Evolutionary conservation across 176 grass and related monocot genomes (phyloP).

Genomic region (Paspalum vaginatum): DNA sequence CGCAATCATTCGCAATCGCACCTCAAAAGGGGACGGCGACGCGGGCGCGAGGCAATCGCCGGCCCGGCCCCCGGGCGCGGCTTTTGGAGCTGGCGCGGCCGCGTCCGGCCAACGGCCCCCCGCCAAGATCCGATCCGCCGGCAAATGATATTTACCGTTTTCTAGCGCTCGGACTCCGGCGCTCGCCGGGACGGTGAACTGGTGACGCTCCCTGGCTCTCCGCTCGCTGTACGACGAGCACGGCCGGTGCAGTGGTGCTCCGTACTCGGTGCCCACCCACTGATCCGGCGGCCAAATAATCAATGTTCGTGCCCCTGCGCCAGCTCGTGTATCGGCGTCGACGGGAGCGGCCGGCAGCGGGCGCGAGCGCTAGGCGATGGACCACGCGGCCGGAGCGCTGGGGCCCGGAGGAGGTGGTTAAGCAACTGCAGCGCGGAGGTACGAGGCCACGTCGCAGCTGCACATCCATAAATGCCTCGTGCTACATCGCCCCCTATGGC

Average conservation of each 20-base stretch:
- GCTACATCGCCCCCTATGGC: background rate
- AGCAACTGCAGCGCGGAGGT: background rate
- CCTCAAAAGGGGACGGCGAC: conserved; percentile 20
- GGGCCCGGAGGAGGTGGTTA: background rate
- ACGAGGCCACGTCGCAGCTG: background rate
- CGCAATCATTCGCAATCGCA: conserved; percentile 34
- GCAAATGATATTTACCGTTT: background rate
- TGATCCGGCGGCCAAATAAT: too few species aligned
- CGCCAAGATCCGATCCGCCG: conserved; percentile 58
- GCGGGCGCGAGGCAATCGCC: background rate
- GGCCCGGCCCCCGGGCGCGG: conserved; percentile 15
- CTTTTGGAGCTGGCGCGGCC: conserved; percentile 32
- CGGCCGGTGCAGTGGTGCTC: too few species aligned
- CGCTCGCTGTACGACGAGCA: too few species aligned
- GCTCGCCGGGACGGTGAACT: too few species aligned
- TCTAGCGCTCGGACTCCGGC: too few species aligned
- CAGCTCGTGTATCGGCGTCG: background rate
- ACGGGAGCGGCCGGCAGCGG: background rate
- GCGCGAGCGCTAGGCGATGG: background rate
- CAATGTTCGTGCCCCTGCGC: too few species aligned
- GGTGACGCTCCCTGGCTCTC: too few species aligned
- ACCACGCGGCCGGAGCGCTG: background rate
- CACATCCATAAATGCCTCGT: background rate
- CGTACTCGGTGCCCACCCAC: background rate
- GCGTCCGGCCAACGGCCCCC: conserved; percentile 15